phyloP scores from a whole-genome alignment of 108 stramenopile species.

The Fragilaria radians region DNA sequence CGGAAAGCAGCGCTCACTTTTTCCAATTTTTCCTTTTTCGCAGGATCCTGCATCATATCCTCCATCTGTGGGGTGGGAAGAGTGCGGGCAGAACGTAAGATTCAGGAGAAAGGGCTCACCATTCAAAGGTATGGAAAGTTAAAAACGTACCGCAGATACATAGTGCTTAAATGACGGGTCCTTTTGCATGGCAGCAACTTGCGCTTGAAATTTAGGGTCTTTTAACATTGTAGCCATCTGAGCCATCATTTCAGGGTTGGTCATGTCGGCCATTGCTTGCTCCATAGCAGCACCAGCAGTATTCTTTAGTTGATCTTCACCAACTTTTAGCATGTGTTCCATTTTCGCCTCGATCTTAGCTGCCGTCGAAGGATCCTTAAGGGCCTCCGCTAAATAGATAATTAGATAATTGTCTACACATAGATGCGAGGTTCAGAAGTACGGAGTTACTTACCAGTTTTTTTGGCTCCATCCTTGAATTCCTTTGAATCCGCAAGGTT shows the following conservation, averaged over 20 bases:
- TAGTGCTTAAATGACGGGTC: constrained; percentile 77
- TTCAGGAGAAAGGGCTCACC: not conserved
- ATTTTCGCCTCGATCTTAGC: constrained; percentile 79
- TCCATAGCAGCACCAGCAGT: constrained; percentile 57
- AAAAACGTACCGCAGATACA: not conserved
- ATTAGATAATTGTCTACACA: not conserved
- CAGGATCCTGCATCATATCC: constrained; percentile 82
- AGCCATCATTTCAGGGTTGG: constrained; percentile 70
- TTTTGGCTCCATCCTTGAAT: constrained; percentile 47
- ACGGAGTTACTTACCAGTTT: not conserved
- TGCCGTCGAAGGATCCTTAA: constrained; percentile 78
- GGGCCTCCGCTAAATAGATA: constrained; percentile 44
- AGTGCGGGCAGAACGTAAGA: not conserved
- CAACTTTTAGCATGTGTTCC: constrained; percentile 86
- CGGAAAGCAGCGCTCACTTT: constrained; percentile 44
- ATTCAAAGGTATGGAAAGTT: not conserved
- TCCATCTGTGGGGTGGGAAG: constrained; percentile 39
- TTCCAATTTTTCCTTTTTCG: constrained; percentile 71
- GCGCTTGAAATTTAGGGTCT: constrained; percentile 72
- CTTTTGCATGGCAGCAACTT: constrained; percentile 71
- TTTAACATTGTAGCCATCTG: constrained; percentile 76
- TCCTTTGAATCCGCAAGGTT: constrained; percentile 53
- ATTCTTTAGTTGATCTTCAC: constrained; percentile 48
- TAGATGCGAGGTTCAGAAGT: not conserved
- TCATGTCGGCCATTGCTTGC: constrained; percentile 76